Evolutionary conservation across 179 eudicot species (phyloP).

Genomic region (Drosera spatulata): DNA sequence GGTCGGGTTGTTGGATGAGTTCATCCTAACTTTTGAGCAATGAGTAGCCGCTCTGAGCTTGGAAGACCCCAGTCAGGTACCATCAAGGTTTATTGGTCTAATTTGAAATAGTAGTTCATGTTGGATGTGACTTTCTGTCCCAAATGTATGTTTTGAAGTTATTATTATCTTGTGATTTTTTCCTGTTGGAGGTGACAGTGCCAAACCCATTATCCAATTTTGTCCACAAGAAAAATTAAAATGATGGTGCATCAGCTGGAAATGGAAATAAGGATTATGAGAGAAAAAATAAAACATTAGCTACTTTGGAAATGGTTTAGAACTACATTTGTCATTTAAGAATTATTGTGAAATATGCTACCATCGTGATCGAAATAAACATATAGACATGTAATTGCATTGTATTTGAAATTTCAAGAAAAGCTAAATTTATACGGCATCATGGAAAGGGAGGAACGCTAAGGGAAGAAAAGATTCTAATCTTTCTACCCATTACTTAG

Average conservation of each 20-base stretch:
- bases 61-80: slow-evolving; percentile 31
- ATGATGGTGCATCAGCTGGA: too few species aligned
- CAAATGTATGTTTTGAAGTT: too few species aligned
- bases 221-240: too few species aligned
- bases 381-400: background rate
- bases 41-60: slow-evolving; percentile 27
- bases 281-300: too few species aligned
- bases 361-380: background rate
- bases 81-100: background rate
- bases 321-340: background rate
- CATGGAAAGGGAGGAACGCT: background rate
- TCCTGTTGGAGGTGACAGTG: too few species aligned
- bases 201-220: too few species aligned
- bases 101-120: background rate
- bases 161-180: too few species aligned
- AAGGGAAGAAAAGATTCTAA: background rate
- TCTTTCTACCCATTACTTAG: background rate
- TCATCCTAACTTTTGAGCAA: slow-evolving; percentile 16
- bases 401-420: background rate
- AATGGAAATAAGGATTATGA: too few species aligned
- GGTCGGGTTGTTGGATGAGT: slow-evolving; percentile 11
- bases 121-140: background rate
- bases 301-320: too few species aligned
- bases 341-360: background rate
- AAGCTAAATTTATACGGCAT: background rate